Conservation (phyloP, 148 eudicot genomes). For the Amaranthus palmeri region DNA sequence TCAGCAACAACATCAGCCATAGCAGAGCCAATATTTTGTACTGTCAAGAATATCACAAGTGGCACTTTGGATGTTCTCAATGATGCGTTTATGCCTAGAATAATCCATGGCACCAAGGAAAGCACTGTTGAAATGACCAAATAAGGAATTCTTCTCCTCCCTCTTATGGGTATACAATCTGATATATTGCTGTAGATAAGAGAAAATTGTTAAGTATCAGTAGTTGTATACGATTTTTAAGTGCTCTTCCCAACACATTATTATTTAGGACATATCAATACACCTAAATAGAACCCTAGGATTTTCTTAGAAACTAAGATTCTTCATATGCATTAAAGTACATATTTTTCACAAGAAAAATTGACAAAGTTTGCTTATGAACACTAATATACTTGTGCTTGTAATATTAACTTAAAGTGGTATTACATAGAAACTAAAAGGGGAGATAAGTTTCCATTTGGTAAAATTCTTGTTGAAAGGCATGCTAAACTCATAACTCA, state of each 20-base stretch:
- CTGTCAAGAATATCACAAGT: constrained; percentile 59
- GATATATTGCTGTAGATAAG: constrained; percentile 72
- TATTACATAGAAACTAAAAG: neutral
- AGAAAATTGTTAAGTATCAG: constrained; percentile 13
- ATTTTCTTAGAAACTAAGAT: neutral
- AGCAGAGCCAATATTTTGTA: constrained; percentile 93
- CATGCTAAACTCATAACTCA: constrained; percentile 34
- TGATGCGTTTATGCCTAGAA: constrained; percentile 49
- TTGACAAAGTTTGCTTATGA: neutral
- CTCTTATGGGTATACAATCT: constrained; percentile 84
- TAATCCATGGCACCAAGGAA: constrained; percentile 78
- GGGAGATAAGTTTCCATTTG: neutral
- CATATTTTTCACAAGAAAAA: neutral
- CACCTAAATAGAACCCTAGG: neutral
- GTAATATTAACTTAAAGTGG: neutral
- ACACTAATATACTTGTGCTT: neutral
- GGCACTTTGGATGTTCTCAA: constrained; percentile 52
- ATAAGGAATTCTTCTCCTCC: constrained; percentile 82
- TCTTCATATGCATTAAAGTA: neutral
- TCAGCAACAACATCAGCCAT: constrained; percentile 99
- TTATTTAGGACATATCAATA: neutral
- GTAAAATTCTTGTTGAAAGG: neutral
- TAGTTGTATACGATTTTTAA: neutral
- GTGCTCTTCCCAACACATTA: neutral
- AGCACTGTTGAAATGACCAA: constrained; percentile 69